Conservation (phyloP, 2,329 filamentous ascomycete species). For the Botrytis fragariae region DNA sequence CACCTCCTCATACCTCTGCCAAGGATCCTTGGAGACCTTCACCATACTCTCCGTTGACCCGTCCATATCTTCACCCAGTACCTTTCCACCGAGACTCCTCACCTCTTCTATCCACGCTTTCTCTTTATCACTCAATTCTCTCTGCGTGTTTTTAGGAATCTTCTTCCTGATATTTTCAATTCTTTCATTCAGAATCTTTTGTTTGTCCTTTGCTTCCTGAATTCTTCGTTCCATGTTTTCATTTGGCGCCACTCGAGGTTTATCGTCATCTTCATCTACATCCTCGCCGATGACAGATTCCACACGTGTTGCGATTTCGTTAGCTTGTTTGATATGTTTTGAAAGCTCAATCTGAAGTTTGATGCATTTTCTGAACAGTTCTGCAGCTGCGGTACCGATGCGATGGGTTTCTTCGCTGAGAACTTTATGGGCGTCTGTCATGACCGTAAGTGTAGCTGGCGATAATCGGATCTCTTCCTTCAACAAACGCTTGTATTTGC, state of each 20-base stretch:
- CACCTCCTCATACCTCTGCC: slow-evolving; percentile 56
- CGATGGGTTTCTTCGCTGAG: slow-evolving; percentile 67
- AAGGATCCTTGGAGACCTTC: slow-evolving; percentile 45
- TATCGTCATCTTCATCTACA: slow-evolving; percentile 47
- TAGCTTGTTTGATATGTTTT: slow-evolving; percentile 64
- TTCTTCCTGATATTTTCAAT: slow-evolving; percentile 58
- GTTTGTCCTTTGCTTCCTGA: slow-evolving; percentile 51
- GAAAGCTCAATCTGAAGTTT: slow-evolving; percentile 65
- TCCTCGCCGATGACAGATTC: slow-evolving; percentile 62
- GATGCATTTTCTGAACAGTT: slow-evolving; percentile 70
- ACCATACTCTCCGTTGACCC: slow-evolving; percentile 2
- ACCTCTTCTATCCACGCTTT: slow-evolving; percentile 58
- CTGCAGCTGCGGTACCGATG: slow-evolving; percentile 66
- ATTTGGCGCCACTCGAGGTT: slow-evolving; percentile 50
- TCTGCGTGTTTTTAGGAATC: slow-evolving; percentile 47
- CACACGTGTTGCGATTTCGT: slow-evolving; percentile 63
- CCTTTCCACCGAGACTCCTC: slow-evolving; percentile 41
- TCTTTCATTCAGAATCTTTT: slow-evolving; percentile 55
- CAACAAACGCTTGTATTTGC: slow-evolving; percentile 58
- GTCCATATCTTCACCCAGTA: slow-evolving; percentile 31
- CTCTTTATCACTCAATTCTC: slow-evolving; percentile 62
- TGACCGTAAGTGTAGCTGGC: slow-evolving; percentile 66
- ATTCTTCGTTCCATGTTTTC: slow-evolving; percentile 60
- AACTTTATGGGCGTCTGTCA: slow-evolving; percentile 71
- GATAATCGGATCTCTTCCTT: slow-evolving; percentile 68